A percentile compares a stretch with the other conserved stretches of the same genome.
phyloP scores from a whole-genome alignment of 176 grass and related monocot genomes.

The Avena insularis region DNA sequence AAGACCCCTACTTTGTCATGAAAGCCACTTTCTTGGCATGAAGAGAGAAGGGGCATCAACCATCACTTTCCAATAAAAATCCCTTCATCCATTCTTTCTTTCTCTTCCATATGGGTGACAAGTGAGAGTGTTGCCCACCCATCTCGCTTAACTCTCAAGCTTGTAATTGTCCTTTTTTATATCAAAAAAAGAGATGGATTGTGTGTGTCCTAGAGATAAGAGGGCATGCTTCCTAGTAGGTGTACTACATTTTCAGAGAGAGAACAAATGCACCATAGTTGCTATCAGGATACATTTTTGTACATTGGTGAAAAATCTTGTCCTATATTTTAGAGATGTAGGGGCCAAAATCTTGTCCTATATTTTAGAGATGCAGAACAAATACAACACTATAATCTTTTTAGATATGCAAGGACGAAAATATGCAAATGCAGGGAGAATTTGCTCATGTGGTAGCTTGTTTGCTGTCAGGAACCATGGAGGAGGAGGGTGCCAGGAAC shows the following conservation, averaged over 20 bases:
- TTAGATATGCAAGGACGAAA: too few relatives aligned
- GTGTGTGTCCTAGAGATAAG: constrained; percentile 25
- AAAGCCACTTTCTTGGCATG: constrained; percentile 91
- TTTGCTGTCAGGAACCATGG: too few relatives aligned
- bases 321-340: too few relatives aligned
- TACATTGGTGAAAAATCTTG: too few relatives aligned
- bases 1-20: constrained; percentile 45
- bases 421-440: too few relatives aligned
- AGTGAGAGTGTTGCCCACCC: constrained; percentile 74
- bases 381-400: too few relatives aligned
- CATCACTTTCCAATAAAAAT: constrained; percentile 74
- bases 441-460: too few relatives aligned
- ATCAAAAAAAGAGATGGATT: constrained; percentile 36
- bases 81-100: constrained; percentile 14
- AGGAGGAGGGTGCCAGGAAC: too few relatives aligned
- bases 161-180: constrained; percentile 86
- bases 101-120: constrained; percentile 63
- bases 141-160: constrained; percentile 95
- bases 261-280: constrained; percentile 42
- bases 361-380: too few relatives aligned
- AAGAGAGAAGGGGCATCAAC: constrained; percentile 49
- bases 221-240: too few relatives aligned
- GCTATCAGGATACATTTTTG: too few relatives aligned
- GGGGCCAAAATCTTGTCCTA: too few relatives aligned
- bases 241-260: not conserved